These are phyloP conservation scores for Collybia sp. DNA, from an alignment of 768 basidiomycete genomes.

Conservation along the genomic window DNA sequence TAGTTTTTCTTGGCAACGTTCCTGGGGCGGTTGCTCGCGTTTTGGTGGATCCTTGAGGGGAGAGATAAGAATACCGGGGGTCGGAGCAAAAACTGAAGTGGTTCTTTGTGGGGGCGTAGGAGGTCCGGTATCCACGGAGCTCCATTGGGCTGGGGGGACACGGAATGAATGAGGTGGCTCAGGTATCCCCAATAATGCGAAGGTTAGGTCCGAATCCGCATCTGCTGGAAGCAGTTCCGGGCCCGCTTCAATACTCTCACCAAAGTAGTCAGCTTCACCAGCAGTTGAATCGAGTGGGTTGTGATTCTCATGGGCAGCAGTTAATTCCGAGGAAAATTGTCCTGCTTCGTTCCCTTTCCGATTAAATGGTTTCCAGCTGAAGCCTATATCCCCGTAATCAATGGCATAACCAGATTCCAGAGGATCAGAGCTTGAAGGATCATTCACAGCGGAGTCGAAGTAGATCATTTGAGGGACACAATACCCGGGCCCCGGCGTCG, in stretches of 20 bases:
- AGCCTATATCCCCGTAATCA: constrained; percentile 40
- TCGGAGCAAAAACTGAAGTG: constrained; percentile 26
- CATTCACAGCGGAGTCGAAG: constrained; percentile 49
- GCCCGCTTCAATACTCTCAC: too few relatives aligned
- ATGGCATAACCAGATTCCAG: constrained; percentile 29
- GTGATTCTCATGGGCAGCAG: constrained; percentile 1
- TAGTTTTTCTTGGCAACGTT: too few relatives aligned
- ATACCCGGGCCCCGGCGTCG: constrained; percentile 46
- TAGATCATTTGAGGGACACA: constrained; percentile 30
- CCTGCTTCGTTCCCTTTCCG: constrained; percentile 14
- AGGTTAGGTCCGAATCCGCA: too few relatives aligned
- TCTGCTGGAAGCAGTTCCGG: too few relatives aligned
- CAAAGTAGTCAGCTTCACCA: too few relatives aligned
- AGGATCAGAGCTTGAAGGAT: constrained; percentile 36
- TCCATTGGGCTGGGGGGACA: not conserved
- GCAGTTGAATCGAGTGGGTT: not conserved
- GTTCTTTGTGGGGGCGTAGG: constrained; percentile 5
- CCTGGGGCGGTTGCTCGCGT: too few relatives aligned
- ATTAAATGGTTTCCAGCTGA: constrained; percentile 53
- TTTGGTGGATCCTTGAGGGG: constrained; percentile 17
- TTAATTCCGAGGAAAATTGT: not conserved
- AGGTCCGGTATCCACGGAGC: not conserved
- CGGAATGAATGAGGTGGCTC: not conserved
- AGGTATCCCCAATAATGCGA: too few relatives aligned
- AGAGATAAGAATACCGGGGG: constrained; percentile 31